Evolutionary conservation across 768 basidiomycete genomes (phyloP).

Genomic region (Pleurotus citrinopileatus): DNA sequence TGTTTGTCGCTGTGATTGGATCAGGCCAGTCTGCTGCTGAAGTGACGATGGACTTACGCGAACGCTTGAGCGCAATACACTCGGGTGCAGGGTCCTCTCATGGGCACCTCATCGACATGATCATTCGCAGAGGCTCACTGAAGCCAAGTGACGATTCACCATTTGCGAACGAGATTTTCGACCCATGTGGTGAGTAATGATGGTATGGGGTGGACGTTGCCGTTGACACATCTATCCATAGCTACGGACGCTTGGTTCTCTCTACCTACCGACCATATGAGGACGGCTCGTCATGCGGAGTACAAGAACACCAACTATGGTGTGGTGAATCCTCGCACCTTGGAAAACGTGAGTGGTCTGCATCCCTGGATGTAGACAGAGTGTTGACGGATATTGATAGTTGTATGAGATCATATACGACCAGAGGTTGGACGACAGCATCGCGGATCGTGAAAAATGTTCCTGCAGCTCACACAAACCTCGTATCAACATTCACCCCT

Average conservation of each 20-base stretch:
- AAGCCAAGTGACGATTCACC: slow-evolving; percentile 52
- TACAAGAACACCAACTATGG: slow-evolving; percentile 52
- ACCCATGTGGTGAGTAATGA: slow-evolving; percentile 37
- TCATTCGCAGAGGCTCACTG: slow-evolving; percentile 47
- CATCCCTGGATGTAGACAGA: neutral
- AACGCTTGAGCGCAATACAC: slow-evolving; percentile 29
- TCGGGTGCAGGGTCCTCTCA: slow-evolving; percentile 27
- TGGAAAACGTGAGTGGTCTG: slow-evolving; percentile 31
- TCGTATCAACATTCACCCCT: slow-evolving; percentile 34
- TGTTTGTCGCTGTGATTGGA: slow-evolving; percentile 44
- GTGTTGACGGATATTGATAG: slow-evolving; percentile 22
- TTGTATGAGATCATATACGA: slow-evolving; percentile 49
- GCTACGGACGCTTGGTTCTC: slow-evolving; percentile 39
- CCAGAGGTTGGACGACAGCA: slow-evolving; percentile 42
- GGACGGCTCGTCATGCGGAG: slow-evolving; percentile 36
- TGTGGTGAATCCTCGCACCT: slow-evolving; percentile 46
- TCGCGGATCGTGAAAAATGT: slow-evolving; percentile 29
- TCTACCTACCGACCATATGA: slow-evolving; percentile 30
- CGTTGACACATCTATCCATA: slow-evolving; percentile 16
- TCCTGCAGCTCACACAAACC: slow-evolving; percentile 17
- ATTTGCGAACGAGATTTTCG: slow-evolving; percentile 55
- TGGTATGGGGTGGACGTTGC: neutral
- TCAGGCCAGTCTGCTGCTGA: slow-evolving; percentile 49
- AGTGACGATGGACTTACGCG: slow-evolving; percentile 41
- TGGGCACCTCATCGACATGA: slow-evolving; percentile 43